Percentiles rank a stretch among this genome's conserved stretches.
These are phyloP conservation scores for Gillenia trifoliata DNA, from an alignment of 306 rosid genomes.

Conservation along the genomic window DNA sequence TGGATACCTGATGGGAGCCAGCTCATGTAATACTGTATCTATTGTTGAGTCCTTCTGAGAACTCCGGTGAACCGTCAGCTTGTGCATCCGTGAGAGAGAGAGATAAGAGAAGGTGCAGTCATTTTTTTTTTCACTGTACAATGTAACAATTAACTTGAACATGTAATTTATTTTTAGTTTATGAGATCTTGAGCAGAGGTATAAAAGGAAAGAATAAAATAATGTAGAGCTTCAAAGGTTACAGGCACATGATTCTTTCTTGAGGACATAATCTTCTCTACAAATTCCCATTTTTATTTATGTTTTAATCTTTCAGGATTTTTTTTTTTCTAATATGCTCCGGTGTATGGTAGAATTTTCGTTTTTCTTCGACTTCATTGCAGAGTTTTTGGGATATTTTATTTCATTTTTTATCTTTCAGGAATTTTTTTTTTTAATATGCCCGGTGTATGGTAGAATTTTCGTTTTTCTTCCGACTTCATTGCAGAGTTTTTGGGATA, in stretches of 20 bases:
- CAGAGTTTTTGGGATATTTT: neutral
- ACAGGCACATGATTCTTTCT: conserved; percentile 9
- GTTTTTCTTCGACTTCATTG: too few relatives aligned
- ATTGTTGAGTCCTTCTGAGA: conserved; percentile 23
- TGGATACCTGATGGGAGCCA: conserved; percentile 28
- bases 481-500: neutral
- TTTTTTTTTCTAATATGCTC: too few relatives aligned
- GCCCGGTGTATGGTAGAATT: too few relatives aligned
- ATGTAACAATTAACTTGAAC: conserved; percentile 38
- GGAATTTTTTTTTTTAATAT: too few relatives aligned
- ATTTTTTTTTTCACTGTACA: conserved; percentile 27
- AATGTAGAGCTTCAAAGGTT: conserved; percentile 11
- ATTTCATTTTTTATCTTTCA: neutral
- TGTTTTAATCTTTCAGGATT: neutral
- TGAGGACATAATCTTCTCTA: neutral
- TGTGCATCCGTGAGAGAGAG: conserved; percentile 24
- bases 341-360: too few relatives aligned
- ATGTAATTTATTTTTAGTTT: conserved; percentile 36
- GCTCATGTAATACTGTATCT: conserved; percentile 22
- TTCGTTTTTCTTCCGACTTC: too few relatives aligned
- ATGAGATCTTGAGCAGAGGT: conserved; percentile 24
- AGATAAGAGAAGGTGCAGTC: conserved; percentile 22
- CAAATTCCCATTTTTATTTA: neutral
- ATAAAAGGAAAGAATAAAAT: conserved; percentile 27
- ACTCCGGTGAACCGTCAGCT: conserved; percentile 15